Evolutionary conservation across 73 alveolate species (phyloP).

Genomic region (Breviolum minutum): DNA sequence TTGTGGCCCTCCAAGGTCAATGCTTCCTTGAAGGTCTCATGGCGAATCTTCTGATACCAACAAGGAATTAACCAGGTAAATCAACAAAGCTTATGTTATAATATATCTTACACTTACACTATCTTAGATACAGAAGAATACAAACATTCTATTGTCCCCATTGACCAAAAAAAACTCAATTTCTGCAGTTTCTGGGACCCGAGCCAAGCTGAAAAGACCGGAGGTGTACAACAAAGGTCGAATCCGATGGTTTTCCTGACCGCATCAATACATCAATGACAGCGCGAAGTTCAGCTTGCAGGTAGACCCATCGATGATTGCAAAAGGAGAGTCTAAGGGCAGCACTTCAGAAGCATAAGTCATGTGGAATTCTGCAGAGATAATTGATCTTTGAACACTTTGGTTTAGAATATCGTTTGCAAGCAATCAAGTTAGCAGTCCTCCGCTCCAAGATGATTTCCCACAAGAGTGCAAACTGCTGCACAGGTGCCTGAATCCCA

Average conservation of each 20-base stretch:
- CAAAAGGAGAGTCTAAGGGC: background rate
- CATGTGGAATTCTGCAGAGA: too few relatives aligned
- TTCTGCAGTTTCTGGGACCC: background rate
- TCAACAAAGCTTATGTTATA: too few relatives aligned
- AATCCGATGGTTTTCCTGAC: constrained; percentile 46
- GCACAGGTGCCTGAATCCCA: constrained; percentile 29
- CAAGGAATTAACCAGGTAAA: too few relatives aligned
- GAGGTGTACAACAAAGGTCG: constrained; percentile 57
- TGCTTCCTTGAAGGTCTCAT: too few relatives aligned
- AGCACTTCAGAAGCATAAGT: too few relatives aligned
- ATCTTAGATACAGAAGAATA: too few relatives aligned
- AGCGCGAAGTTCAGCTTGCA: too few relatives aligned
- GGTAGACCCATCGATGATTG: background rate
- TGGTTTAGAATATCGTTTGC: too few relatives aligned
- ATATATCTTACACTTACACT: too few relatives aligned
- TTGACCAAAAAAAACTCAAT: background rate
- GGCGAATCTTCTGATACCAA: too few relatives aligned
- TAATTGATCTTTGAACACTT: too few relatives aligned
- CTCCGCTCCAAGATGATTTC: constrained; percentile 65
- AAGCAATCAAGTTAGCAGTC: background rate
- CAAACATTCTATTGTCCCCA: background rate
- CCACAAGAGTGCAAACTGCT: constrained; percentile 80
- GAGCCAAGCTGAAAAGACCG: constrained; percentile 49
- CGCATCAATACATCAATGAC: background rate
- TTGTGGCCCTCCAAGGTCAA: too few relatives aligned